These are phyloP conservation scores for Seiridium cupressi DNA, from an alignment of 2,329 filamentous ascomycete genomes.

Conservation along the genomic window DNA sequence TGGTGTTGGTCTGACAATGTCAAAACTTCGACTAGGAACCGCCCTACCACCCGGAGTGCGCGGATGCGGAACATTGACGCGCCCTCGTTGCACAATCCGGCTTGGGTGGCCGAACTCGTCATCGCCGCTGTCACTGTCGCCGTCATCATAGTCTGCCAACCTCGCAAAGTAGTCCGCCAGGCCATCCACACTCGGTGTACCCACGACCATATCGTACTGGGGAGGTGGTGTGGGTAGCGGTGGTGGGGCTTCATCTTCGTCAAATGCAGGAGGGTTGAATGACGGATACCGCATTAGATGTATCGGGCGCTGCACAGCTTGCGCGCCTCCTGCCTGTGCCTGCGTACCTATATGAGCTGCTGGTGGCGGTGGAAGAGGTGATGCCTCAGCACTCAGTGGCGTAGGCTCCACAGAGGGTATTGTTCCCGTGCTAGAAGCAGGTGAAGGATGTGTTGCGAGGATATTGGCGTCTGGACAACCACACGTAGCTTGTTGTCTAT, in stretches of 20 bases:
- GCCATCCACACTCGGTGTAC: constrained; percentile 63
- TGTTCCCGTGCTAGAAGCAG: constrained; percentile 58
- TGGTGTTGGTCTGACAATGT: constrained; percentile 45
- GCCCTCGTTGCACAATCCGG: constrained; percentile 49
- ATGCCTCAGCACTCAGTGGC: constrained; percentile 19
- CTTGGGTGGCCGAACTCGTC: constrained; percentile 26
- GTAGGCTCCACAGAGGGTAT: constrained; percentile 37
- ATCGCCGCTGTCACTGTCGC: constrained; percentile 32
- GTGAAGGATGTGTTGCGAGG: constrained; percentile 59
- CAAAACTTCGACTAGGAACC: constrained; percentile 55
- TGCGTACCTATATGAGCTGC: constrained; percentile 51
- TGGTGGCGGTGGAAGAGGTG: constrained; percentile 46
- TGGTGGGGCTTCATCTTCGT: constrained; percentile 75
- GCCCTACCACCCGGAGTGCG: constrained; percentile 51
- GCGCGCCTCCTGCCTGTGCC: constrained; percentile 19
- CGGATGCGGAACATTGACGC: constrained; percentile 58
- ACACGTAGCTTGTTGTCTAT: constrained; percentile 46
- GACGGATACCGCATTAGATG: constrained; percentile 81
- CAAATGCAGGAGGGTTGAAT: constrained; percentile 84
- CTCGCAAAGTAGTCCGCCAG: constrained; percentile 86
- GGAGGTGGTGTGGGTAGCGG: constrained; percentile 73
- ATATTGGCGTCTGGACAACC: constrained; percentile 52
- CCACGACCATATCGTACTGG: constrained; percentile 77
- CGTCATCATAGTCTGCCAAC: constrained; percentile 67
- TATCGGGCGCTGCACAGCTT: constrained; percentile 56